Evolutionary conservation across 345 rosid species (phyloP).

Genomic region (Salix purpurea): DNA sequence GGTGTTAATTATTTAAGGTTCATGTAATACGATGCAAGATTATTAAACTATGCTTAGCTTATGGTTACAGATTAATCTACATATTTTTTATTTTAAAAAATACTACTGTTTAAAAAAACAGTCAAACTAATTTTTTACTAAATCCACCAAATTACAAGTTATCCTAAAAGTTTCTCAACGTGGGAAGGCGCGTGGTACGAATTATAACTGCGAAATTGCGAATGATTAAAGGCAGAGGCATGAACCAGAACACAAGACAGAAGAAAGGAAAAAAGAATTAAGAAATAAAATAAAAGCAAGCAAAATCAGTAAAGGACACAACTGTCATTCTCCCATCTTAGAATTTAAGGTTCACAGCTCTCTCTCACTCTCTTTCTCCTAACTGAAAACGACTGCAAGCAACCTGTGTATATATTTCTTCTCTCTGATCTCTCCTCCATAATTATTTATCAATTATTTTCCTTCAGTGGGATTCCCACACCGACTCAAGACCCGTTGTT

Average conservation of each 20-base stretch:
- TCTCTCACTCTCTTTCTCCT: slow-evolving; percentile 33
- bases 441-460: neutral
- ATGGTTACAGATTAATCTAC: no score
- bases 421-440: neutral
- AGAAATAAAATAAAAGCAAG: neutral
- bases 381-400: slow-evolving; percentile 87
- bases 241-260: slow-evolving; percentile 25
- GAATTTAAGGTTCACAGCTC: slow-evolving; percentile 54
- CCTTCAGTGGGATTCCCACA: slow-evolving; percentile 24
- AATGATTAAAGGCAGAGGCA: neutral
- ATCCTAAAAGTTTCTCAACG: neutral
- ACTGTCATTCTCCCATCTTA: slow-evolving; percentile 27
- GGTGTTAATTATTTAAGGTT: no score
- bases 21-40: no score
- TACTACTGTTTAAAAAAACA: no score
- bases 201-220: neutral
- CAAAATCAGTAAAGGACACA: slow-evolving; percentile 17
- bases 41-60: no score
- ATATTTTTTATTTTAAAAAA: no score
- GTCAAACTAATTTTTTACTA: no score
- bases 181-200: neutral
- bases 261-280: neutral
- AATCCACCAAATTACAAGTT: no score
- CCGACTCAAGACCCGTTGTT: slow-evolving; percentile 23
- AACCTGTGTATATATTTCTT: slow-evolving; percentile 40